phyloP scores from a whole-genome alignment of 1,284 basidiomycete genomes.

The Boletellus deceptivus region DNA sequence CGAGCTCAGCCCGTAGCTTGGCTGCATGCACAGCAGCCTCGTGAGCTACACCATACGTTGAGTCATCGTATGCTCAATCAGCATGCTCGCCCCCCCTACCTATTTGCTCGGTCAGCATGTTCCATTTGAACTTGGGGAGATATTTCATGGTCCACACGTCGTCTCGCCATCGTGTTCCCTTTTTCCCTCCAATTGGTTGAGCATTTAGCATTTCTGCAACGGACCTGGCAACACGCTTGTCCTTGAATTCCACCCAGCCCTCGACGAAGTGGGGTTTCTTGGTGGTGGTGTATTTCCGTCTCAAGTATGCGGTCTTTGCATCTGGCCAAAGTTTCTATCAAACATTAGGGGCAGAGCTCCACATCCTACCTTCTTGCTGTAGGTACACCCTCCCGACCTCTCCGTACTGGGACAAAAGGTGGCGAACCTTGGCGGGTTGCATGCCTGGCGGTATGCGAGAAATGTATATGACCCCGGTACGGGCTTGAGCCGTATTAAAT shows the following conservation, averaged over 20 bases:
- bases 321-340: conserved; percentile 44
- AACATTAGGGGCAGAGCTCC: not conserved
- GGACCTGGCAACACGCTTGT: conserved; percentile 87
- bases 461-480: conserved; percentile 89
- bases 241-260: conserved; percentile 98
- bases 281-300: conserved; percentile 75
- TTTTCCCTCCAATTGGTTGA: conserved; percentile 92
- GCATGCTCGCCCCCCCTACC: conserved; percentile 56
- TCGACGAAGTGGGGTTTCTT: conserved; percentile 89
- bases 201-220: conserved; percentile 97
- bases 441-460: conserved; percentile 98
- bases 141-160: conserved; percentile 99
- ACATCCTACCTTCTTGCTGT: conserved; percentile 74
- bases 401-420: conserved; percentile 84
- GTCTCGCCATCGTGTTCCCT: conserved; percentile 88
- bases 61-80: conserved; percentile 7
- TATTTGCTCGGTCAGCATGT: conserved; percentile 98
- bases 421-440: conserved; percentile 94
- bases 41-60: conserved; percentile 60
- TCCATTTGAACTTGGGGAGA: conserved; percentile 97
- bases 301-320: conserved; percentile 72
- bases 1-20: conserved; percentile 85
- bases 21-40: conserved; percentile 90
- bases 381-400: conserved; percentile 86
- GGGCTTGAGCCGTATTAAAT: conserved; percentile 67